Base-by-base conservation (phyloP, 345 rosid species). In the Melaleuca alternifolia region DNA sequence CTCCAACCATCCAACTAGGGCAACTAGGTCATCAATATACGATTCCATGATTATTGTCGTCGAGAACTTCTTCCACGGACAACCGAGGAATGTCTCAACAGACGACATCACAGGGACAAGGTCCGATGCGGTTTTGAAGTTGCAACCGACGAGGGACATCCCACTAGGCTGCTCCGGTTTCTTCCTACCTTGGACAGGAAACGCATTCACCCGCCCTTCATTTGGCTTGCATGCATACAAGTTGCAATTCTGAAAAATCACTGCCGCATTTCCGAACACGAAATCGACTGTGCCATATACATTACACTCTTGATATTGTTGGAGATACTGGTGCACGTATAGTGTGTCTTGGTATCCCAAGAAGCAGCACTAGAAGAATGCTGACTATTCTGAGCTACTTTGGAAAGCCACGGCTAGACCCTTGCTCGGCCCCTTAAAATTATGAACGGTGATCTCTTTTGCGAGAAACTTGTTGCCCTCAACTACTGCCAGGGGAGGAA, bases 221-320 rank as follows among this genome's bases (percentile, higher is more conserved):
- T 28, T 21, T 20, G 92, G 92, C 28, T 16, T 85, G 5, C 88
- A 85, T 10, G 89, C 50, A 53, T 86, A 83, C 46, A 91, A 83
- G 71, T 65, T 62, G 57, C 82, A 85, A 44, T 50, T 50, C 56
- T 85, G 86, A 44, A 85, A 50, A 9, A 89, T 85, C 0, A 54
- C 92, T 33, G 90, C 85, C 13, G 89, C 92, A n/a, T 87, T 87
- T 44, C 92, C 90, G 21, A 88, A 91, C 82, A 89, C 89, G 84
- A 85, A 91, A 85, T 88, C 91, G 11, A 91, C 51, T 1, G 90
- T 85, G 20, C 90, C 89, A 56, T 86, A 86, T 11, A 89, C 51
- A 16, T 85, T 83, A 21, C 92, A 91, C 44, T 89, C 89, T 33
- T 88, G 50, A 48, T 86, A 91, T 85, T 88, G 88, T 81, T 91